Evolutionary conservation across 1,284 basidiomycete genomes (phyloP), one percentile per base, ranked within the genome.

Genomic region (Veloboletus limbatus): DNA sequence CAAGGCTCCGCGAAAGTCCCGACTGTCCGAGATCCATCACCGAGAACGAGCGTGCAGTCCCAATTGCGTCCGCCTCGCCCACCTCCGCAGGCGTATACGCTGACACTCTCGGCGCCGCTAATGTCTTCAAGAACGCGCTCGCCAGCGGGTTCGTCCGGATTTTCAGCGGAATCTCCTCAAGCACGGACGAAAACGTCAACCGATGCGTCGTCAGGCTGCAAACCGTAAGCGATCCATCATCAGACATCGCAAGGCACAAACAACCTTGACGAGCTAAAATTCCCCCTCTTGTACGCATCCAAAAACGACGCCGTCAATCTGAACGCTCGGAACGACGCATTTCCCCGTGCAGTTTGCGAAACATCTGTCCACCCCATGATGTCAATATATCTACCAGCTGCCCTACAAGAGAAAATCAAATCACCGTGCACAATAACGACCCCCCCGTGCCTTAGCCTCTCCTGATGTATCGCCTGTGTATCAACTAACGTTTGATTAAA

Each of bases 281-380:
- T 92, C 53, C 82, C 81, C 62, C 78, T 83, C 67, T 88, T 91
- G 72, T 91, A 87, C 8, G 93, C 92, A 54, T 86, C 84, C 65
- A 94, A 72, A 66, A 97, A 98, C 10, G 83, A 76, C 40, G 83
- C 74, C 32, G 91, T 89, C 52, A 99, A 75, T 55, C 86, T 81
- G 78, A 92, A 99, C 37, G 96, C 97, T 58, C 88, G 88, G 74
- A 99, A 87, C 32, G 86, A 85, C 40, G 94, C 82, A 64, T 92
- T 95, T 40, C 94, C 93, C 56, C 88, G 81, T 45, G 83, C 79
- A 4, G 88, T 82, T 60, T 87, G 82, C 39, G 85, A 82, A 33
- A 85, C 64, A 64, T 88, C 85, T 88, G 50, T 44, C 17, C 49
- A 33, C 37, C 3, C 39, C 22, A 51, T 68, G 25, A 63, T n/a